Conservation (phyloP, 1,139 yeast species). For the Sugiyamaella xylanicola region DNA sequence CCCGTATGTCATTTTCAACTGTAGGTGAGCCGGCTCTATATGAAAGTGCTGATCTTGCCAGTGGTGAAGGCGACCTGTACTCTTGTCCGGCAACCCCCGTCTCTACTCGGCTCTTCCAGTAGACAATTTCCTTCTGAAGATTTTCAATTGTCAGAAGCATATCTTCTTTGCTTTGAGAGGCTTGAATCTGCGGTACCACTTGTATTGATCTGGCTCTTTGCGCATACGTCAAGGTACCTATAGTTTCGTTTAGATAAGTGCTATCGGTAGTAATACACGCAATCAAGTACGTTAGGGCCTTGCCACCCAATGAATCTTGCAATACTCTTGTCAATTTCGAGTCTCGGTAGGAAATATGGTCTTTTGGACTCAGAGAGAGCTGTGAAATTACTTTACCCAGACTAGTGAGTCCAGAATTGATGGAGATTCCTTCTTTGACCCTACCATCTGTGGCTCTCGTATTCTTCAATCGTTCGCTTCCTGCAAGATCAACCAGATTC, state of each 20-base stretch:
- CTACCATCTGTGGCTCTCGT: constrained; percentile 66
- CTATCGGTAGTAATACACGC: constrained; percentile 75
- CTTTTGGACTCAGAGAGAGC: constrained; percentile 49
- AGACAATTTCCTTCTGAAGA: constrained; percentile 31
- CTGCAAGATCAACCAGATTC: constrained; percentile 85
- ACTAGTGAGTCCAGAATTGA: constrained; percentile 77
- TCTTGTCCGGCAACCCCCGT: neutral
- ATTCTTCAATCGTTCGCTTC: constrained; percentile 74
- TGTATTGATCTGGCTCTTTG: constrained; percentile 52
- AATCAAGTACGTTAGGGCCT: constrained; percentile 72
- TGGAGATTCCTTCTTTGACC: constrained; percentile 66
- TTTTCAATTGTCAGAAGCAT: constrained; percentile 26
- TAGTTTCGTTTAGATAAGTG: constrained; percentile 61
- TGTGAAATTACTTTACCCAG: constrained; percentile 81
- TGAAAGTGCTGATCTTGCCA: neutral
- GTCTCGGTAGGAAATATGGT: constrained; percentile 79
- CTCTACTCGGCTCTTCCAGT: constrained; percentile 25
- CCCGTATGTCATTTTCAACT: neutral
- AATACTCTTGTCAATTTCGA: constrained; percentile 74
- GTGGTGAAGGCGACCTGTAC: neutral
- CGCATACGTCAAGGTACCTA: constrained; percentile 81
- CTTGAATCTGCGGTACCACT: constrained; percentile 34
- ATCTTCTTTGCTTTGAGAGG: constrained; percentile 30
- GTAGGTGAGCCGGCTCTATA: neutral
- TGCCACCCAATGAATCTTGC: constrained; percentile 82